Evolutionary conservation across 2,329 filamentous ascomycete species (phyloP), one percentile per base, ranked within the genome.

Genomic region (Coniella lustricola): DNA sequence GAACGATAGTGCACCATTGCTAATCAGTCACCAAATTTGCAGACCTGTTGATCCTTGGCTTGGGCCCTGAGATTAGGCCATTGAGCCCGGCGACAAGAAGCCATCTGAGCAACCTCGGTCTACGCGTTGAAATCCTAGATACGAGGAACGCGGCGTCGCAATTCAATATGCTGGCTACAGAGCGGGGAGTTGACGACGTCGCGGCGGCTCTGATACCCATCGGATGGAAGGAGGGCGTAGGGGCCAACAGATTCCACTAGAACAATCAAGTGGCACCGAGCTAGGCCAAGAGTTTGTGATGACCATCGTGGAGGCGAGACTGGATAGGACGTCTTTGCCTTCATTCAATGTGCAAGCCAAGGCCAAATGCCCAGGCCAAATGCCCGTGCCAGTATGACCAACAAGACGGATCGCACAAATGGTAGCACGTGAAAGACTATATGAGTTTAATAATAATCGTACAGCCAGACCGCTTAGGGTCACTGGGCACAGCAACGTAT

Each of bases 141-240:
- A 97, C 93, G 29, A 76, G 89, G 54, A 97, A 97, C 67, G 93
- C 93, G 8, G 88, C 91, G 1, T 85, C 90, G 31, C 90, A 96
- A 64, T 98, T 93, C 66, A 98, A 98, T 63, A 64, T 98, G 60
- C 70, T 98, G 47, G 91, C 90, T n/a, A 97, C 90, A 16, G 93
- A 98, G 70, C 75, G 93, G 44, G 91, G 93, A 1, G 82, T 93
- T 5, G 76, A 81, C 17, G 85, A 91, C 59, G 82, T 97, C 53
- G 91, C 90, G 22, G 91, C 89, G 2, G 91, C 90, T 9, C 64
- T 98, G 66, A 79, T 97, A 65, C 90, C 90, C 0, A 76, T 93
- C 46, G 90, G 89, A 2, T 94, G 88, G 87, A 79, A 74, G 58
- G 84, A 87, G 50, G 75, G 75, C 2, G 55, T 69, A 21, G 74